phyloP scores from a whole-genome alignment of 1,284 basidiomycete species.

The Tilletiopsis washingtonensis region DNA sequence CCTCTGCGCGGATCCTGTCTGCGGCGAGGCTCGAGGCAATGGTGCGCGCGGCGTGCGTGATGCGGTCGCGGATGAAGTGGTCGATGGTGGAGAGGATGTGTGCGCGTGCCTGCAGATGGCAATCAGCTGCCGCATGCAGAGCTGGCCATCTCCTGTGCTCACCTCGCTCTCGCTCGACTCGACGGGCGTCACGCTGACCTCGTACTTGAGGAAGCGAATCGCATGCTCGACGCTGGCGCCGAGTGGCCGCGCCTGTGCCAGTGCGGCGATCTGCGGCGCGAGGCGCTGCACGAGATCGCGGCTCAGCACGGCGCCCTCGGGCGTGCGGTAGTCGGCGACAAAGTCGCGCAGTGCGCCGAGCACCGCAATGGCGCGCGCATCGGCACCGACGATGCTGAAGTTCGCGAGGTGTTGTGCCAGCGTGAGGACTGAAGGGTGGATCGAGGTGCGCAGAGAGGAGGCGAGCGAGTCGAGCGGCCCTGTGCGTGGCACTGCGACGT shows the following conservation, averaged over 20 bases:
- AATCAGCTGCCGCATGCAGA: not conserved
- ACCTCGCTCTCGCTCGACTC: constrained; percentile 91
- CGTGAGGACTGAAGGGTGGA: constrained; percentile 39
- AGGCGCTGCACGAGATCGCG: constrained; percentile 39
- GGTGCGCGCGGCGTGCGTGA: constrained; percentile 84
- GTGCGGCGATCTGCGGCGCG: constrained; percentile 70
- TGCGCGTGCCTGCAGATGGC: constrained; percentile 67
- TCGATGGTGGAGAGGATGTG: constrained; percentile 77
- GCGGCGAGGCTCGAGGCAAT: constrained; percentile 74
- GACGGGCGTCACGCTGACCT: constrained; percentile 84
- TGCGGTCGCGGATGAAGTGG: constrained; percentile 86
- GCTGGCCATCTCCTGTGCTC: constrained; percentile 39
- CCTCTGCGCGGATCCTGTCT: constrained; percentile 79
- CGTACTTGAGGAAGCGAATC: constrained; percentile 86
- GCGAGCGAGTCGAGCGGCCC: not conserved
- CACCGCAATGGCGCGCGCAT: constrained; percentile 40
- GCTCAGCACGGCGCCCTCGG: constrained; percentile 38
- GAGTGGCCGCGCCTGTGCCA: constrained; percentile 78
- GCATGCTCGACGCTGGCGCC: constrained; percentile 94
- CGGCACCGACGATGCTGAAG: constrained; percentile 39
- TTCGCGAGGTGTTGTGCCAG: constrained; percentile 36
- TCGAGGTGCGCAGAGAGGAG: constrained; percentile 6
- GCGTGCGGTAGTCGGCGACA: constrained; percentile 43
- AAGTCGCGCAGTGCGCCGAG: constrained; percentile 39
- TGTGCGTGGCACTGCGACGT: not conserved